These are phyloP conservation scores for Aspergillus pseudoviridinutans DNA, from an alignment of 2,329 filamentous ascomycete species.

Conservation along the genomic window DNA sequence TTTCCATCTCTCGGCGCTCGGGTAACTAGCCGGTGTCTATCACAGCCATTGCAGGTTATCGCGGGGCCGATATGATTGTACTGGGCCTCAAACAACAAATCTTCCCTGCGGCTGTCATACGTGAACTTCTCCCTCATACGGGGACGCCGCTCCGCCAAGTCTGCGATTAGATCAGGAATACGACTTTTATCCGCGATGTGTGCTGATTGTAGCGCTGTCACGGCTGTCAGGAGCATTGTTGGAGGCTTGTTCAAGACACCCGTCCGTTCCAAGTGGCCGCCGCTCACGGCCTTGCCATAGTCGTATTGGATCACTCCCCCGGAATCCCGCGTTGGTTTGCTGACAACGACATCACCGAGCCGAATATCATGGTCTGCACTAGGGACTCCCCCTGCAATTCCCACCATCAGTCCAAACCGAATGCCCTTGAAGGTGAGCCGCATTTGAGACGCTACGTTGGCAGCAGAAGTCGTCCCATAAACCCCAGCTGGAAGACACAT, in stretches of 20 bases:
- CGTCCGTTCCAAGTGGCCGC: not conserved
- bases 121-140: not conserved
- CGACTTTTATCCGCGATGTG: not conserved
- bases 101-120: not conserved
- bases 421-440: not conserved
- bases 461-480: not conserved
- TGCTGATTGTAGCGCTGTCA: not conserved
- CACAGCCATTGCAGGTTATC: not conserved
- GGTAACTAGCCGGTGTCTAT: not conserved
- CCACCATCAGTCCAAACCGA: constrained; percentile 9
- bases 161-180: not conserved
- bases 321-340: constrained; percentile 3
- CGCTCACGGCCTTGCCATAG: not conserved
- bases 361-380: constrained; percentile 9
- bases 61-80: not conserved
- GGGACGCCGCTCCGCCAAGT: not conserved
- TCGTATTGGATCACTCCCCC: constrained; percentile 3
- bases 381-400: constrained; percentile 13
- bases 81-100: not conserved
- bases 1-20: not conserved
- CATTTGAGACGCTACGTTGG: not conserved
- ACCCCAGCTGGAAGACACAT: constrained; percentile 10
- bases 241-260: not conserved
- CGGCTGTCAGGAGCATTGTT: not conserved
- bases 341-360: constrained; percentile 22